Evolutionary conservation across 2,329 filamentous ascomycete species (phyloP), one percentile per base, ranked within the genome.

Genomic region (Neonectria ditissima): DNA sequence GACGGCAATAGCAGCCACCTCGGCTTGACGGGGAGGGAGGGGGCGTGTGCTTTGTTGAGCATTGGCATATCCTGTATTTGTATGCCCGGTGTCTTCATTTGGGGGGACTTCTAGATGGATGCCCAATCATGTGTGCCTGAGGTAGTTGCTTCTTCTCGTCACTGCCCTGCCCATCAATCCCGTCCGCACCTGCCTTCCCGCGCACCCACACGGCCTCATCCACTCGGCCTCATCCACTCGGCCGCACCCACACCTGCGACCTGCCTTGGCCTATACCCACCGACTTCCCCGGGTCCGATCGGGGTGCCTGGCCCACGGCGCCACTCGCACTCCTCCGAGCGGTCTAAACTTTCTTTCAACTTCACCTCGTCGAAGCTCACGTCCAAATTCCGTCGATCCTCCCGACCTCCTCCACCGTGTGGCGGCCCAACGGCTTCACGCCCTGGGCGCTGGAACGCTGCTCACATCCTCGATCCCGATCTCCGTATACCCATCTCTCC

Each of bases 281-380:
- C 55, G 28, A 47, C 39, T 65, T 64, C 59, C 59, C 68, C 34
- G 37, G 37, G 44, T 54, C 57, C 64, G 34, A 37, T 37, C 34
- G 34, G 34, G 34, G 34, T 67, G 69, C 71, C 58, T 67, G 62
- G 65, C 58, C 59, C 32, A 65, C 53, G 58, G 62, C 70, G 70
- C 70, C 62, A 67, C 67, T 62, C 39, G 65, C 61, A 32, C 67
- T 62, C 62, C 51, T 52, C 60, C 43, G 22, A 56, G 44, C 61
- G 56, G 60, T 55, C 67, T 52, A 71, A 73, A 73, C 69, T 59
- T 72, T 73, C 66, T 63, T 68, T 68, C 63, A 67, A 70, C 70
- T 50, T 62, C 60, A 39, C 30, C 41, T 30, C 50, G 52, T 55
- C 44, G 43, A 48, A 59, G 55, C 34, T 28, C 55, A 47, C 32